Conservation (phyloP, 768 basidiomycete genomes). For the Paxillus ammoniavirescens region DNA sequence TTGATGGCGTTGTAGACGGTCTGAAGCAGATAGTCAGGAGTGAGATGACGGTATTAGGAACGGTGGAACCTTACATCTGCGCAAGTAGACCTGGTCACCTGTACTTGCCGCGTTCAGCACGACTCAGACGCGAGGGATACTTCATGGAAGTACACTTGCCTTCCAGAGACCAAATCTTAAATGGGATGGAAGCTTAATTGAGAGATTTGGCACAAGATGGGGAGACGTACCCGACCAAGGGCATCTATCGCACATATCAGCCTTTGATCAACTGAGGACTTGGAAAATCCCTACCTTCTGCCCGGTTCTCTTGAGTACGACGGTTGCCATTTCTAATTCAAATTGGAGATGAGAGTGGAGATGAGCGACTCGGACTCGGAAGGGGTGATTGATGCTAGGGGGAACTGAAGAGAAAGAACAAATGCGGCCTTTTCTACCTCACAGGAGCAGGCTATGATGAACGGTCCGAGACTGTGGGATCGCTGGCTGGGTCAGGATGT, state of each 20-base stretch:
- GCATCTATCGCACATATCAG: conserved; percentile 50
- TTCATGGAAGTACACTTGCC: conserved; percentile 33
- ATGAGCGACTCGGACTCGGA: conserved; percentile 1
- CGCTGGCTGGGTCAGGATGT: neutral
- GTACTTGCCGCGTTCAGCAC: conserved; percentile 1
- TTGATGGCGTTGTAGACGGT: conserved; percentile 86
- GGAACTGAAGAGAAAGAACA: conserved; percentile 7
- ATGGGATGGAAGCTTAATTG: conserved; percentile 2
- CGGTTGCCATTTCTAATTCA: conserved; percentile 42
- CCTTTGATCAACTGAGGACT: conserved; percentile 1
- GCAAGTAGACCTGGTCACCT: conserved; percentile 60
- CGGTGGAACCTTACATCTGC: conserved; percentile 47
- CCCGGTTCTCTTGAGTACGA: conserved; percentile 57
- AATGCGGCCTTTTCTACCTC: conserved; percentile 7
- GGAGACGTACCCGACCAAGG: conserved; percentile 55
- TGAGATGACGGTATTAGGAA: neutral
- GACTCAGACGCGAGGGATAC: neutral
- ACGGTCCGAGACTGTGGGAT: conserved; percentile 16
- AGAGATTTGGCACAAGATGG: neutral
- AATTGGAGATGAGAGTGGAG: conserved; percentile 8
- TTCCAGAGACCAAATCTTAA: conserved; percentile 73
- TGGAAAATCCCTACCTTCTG: conserved; percentile 43
- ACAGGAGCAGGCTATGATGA: neutral
- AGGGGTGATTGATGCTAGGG: conserved; percentile 1
- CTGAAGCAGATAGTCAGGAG: conserved; percentile 32